Percentiles rank a stretch among this genome's conserved stretches.
phyloP scores from a whole-genome alignment of 257 asterid genomes.

The Solanum stenotomum region DNA sequence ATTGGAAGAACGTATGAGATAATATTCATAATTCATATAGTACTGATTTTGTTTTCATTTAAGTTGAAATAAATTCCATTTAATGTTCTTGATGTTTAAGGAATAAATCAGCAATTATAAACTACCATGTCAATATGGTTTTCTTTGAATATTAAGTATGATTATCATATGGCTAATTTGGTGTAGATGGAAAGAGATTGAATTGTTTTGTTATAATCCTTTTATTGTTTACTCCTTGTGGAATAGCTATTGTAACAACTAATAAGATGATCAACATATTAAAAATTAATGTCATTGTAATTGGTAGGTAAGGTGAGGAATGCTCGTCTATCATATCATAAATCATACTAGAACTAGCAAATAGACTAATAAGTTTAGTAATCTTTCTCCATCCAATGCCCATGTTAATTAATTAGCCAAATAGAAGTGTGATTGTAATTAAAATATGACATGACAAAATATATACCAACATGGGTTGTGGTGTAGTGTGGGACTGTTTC shows the following conservation, averaged over 20 bases:
- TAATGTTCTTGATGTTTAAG: neutral
- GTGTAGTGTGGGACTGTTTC: neutral
- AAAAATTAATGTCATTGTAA: constrained; percentile 13
- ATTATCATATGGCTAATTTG: neutral
- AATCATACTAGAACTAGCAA: neutral
- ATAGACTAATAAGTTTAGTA: constrained; percentile 14
- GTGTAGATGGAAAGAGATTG: neutral
- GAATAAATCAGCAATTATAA: neutral
- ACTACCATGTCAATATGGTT: neutral
- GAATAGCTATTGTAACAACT: neutral
- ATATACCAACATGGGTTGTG: neutral
- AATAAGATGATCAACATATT: neutral
- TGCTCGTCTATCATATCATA: neutral
- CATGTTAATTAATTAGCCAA: neutral
- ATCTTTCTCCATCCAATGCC: constrained; percentile 9
- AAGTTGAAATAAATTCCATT: neutral
- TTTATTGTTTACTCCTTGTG: neutral
- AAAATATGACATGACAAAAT: neutral
- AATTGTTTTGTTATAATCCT: neutral
- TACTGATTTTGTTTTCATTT: neutral
- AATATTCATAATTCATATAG: neutral
- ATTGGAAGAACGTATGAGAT: neutral
- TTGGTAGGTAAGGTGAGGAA: constrained; percentile 25
- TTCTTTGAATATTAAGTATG: neutral
- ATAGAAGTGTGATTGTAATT: neutral